phyloP scores from a whole-genome alignment of 2,329 filamentous ascomycete genomes.

The Diplocarpon mali region DNA sequence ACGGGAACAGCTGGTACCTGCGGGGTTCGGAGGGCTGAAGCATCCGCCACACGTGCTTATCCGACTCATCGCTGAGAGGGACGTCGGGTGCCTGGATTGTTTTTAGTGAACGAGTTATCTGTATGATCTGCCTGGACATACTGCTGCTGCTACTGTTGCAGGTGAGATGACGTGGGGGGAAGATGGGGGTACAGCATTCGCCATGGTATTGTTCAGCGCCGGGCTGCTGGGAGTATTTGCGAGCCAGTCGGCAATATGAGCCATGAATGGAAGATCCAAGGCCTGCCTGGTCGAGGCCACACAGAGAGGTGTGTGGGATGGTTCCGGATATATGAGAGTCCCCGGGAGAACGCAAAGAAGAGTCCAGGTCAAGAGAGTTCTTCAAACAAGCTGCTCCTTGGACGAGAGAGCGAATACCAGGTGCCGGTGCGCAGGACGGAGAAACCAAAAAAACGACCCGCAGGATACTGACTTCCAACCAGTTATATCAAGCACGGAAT shows the following conservation, averaged over 20 bases:
- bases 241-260: slow-evolving; percentile 52
- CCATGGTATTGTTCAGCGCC: slow-evolving; percentile 38
- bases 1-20: slow-evolving; percentile 49
- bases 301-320: slow-evolving; percentile 6
- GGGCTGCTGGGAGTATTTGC: slow-evolving; percentile 28
- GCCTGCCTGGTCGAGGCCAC: slow-evolving; percentile 10
- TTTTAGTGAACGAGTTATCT: slow-evolving; percentile 6
- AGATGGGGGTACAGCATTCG: slow-evolving; percentile 37
- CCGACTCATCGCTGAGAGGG: slow-evolving; percentile 25
- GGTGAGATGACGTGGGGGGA: slow-evolving; percentile 10
- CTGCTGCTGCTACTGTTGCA: slow-evolving; percentile 19
- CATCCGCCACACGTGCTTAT: slow-evolving; percentile 49
- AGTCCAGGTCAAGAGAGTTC: slow-evolving; percentile 7
- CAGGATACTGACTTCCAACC: too few species aligned
- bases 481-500: too few species aligned
- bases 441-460: too few species aligned
- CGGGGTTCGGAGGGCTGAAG: slow-evolving; percentile 38
- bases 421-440: too few species aligned
- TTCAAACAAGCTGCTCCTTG: slow-evolving; percentile 1
- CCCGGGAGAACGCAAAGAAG: not conserved
- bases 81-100: slow-evolving; percentile 16
- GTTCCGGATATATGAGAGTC: not conserved
- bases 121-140: slow-evolving; percentile 11
- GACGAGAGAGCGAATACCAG: too few species aligned
- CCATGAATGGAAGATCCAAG: slow-evolving; percentile 33